Evolutionary conservation across 2,329 filamentous ascomycete genomes (phyloP), one percentile per base, ranked within the genome.

Genomic region (Cladophialophora yegresii): DNA sequence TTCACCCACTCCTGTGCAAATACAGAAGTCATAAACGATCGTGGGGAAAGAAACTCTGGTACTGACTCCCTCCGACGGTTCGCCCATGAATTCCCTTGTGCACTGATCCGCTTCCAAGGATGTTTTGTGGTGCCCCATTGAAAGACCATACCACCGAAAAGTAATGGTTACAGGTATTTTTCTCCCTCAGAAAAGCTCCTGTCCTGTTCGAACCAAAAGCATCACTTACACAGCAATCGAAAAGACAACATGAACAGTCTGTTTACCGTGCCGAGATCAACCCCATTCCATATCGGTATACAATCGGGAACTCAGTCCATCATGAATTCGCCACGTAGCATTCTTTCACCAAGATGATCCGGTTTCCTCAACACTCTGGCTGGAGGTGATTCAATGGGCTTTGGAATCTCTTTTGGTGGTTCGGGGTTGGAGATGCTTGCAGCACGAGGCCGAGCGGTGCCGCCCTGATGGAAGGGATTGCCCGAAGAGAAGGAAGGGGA

Each of bases 291-390:
- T 13, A 23, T 26, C 8, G 43, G 28, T 20, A 49, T n/a, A 62
- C 54, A 54, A 16, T 8, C 20, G 23, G 23, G 12, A 28, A 22
- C 16, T 69, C 60, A 72, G 54, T 72, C 71, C 71, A 72, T 72
- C 92, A 98, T 97, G 73, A 99, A 98, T 74, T 99, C 95, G 53
- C 93, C 95, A 80, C 96, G 95, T 71, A 99, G 84, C 73, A 99
- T 98, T 71, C 96, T 87, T 83, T 99, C 95, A 78, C 97, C 93
- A 80, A 97, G 95, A 68, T 89, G 89, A 80, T 99, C 95, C 32
- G 93, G 93, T 82, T 93, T 96, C 49, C 79, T 79, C 68, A 82
- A 78, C 64, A 82, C 78, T 63, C 77, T 74, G 28, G 67, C 65
- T 23, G 65, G 62, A 28, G 66, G 63, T 23, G 63, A 59, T 62